Evolutionary conservation across 306 rosid species (phyloP).

Genomic region (Echinosophora koreensis): DNA sequence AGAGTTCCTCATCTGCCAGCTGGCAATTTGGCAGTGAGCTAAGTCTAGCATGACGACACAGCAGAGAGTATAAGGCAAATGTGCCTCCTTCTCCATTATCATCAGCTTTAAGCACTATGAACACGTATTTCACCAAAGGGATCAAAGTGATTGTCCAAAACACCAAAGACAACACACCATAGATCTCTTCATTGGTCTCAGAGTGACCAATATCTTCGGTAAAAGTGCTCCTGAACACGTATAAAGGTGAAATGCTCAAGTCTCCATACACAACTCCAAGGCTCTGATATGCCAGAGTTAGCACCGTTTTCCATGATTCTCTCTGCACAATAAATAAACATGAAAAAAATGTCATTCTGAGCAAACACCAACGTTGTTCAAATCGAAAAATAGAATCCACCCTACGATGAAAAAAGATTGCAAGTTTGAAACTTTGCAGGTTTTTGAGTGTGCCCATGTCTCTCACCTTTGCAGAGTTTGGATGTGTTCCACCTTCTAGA

Average conservation of each 20-base stretch:
- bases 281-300: constrained; percentile 91
- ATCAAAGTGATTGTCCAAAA: constrained; percentile 91
- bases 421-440: constrained; percentile 29
- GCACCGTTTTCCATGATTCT: constrained; percentile 82
- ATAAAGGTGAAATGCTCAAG: constrained; percentile 91
- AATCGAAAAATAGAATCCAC: constrained; percentile 28
- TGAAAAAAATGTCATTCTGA: constrained; percentile 29
- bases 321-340: constrained; percentile 48
- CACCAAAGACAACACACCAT: constrained; percentile 86
- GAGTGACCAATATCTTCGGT: constrained; percentile 71
- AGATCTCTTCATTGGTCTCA: constrained; percentile 77
- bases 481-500: constrained; percentile 67
- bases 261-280: constrained; percentile 98
- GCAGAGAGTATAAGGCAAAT: constrained; percentile 87
- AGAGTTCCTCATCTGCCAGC: constrained; percentile 74
- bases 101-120: constrained; percentile 85
- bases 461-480: constrained; percentile 69
- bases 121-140: constrained; percentile 86
- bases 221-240: constrained; percentile 84
- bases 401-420: constrained; percentile 3
- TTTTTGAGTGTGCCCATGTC: constrained; percentile 22
- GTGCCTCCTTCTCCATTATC: constrained; percentile 99
- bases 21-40: constrained; percentile 81
- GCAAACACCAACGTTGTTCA: constrained; percentile 30
- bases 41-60: constrained; percentile 86